A percentile compares a stretch with the other conserved stretches of the same genome.
Evolutionary conservation across 2,329 filamentous ascomycete species (phyloP).

Genomic region (Pseudocercospora pini-densiflorae): DNA sequence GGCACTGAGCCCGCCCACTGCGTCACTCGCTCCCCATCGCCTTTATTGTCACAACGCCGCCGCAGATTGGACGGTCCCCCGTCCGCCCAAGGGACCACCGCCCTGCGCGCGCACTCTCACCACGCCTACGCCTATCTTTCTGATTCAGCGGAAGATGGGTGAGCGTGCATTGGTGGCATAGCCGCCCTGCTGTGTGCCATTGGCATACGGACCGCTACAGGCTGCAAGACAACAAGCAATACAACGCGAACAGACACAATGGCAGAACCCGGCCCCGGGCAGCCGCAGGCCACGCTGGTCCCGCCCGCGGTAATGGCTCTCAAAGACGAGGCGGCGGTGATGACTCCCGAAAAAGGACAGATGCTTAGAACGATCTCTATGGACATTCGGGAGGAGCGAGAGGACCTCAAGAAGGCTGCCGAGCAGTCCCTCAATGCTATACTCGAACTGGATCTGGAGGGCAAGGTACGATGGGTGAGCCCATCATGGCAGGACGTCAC

Average conservation of each 20-base stretch:
- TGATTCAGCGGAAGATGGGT: slow-evolving; percentile 25
- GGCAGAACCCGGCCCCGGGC: slow-evolving; percentile 16
- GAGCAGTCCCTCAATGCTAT: slow-evolving; percentile 98
- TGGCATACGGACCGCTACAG: slow-evolving; percentile 9
- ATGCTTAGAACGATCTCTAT: slow-evolving; percentile 74
- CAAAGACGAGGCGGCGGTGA: slow-evolving; percentile 44
- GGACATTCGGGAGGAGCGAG: slow-evolving; percentile 89
- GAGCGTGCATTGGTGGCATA: slow-evolving; percentile 25
- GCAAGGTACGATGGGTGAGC: slow-evolving; percentile 92
- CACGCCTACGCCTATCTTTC: slow-evolving; percentile 13
- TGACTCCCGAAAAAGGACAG: slow-evolving; percentile 27
- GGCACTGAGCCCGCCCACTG: background rate
- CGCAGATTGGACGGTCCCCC: background rate
- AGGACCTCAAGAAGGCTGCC: slow-evolving; percentile 92
- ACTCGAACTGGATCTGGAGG: slow-evolving; percentile 88
- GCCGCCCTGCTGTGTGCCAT: slow-evolving; percentile 22
- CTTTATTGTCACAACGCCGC: slow-evolving; percentile 2
- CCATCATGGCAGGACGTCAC: slow-evolving; percentile 95
- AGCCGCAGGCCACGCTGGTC: slow-evolving; percentile 40
- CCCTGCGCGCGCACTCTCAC: background rate
- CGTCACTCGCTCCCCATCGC: slow-evolving; percentile 7
- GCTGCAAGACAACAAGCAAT: slow-evolving; percentile 4
- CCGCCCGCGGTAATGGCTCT: slow-evolving; percentile 51
- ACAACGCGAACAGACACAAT: slow-evolving; percentile 12
- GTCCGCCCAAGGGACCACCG: slow-evolving; percentile 1